Conservation (phyloP, 495 filamentous ascomycete genomes). For the Corynascus novoguineensis region DNA sequence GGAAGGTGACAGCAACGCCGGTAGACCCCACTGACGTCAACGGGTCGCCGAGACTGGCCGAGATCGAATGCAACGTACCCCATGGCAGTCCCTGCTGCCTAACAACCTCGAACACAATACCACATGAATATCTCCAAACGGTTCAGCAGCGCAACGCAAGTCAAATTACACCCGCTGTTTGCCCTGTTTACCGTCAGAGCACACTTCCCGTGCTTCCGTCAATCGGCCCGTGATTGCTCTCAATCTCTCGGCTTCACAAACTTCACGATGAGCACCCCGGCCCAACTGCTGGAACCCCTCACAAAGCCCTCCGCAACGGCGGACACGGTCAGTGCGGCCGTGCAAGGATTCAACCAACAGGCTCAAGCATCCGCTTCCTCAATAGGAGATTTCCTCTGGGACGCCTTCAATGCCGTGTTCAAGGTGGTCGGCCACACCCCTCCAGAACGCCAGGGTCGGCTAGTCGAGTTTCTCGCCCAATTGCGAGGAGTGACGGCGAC, state of each 20-base stretch:
- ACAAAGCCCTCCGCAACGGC: background rate
- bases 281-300: background rate
- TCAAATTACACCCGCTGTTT: background rate
- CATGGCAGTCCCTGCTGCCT: background rate
- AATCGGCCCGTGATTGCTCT: background rate
- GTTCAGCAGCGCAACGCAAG: background rate
- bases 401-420: constrained; percentile 6
- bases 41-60: background rate
- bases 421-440: background rate
- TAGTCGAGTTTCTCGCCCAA: constrained; percentile 11
- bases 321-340: background rate
- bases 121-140: background rate
- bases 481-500: background rate
- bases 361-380: background rate
- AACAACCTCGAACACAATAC: background rate
- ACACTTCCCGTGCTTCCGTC: background rate
- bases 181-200: background rate
- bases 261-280: background rate
- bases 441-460: background rate
- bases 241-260: background rate
- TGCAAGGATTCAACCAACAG: background rate
- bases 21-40: constrained; percentile 7
- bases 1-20: background rate
- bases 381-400: constrained; percentile 11
- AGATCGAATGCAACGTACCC: background rate